Evolutionary conservation across 2,329 filamentous ascomycete genomes (phyloP).

Genomic region (Thielaviopsis euricoi): DNA sequence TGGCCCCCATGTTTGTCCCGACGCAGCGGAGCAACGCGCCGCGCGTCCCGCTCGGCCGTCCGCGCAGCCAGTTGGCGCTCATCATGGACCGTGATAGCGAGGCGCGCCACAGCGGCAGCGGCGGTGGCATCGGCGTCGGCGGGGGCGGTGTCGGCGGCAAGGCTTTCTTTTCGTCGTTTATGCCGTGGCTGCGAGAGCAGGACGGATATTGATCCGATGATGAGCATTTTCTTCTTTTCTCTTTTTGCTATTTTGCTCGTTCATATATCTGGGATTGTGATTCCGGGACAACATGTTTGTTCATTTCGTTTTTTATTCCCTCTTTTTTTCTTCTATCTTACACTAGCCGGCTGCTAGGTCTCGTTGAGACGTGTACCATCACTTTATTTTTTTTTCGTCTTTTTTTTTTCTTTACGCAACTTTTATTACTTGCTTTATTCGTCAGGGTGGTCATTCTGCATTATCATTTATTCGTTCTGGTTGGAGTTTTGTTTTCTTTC

Average conservation of each 20-base stretch:
- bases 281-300: neutral
- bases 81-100: conserved; percentile 37
- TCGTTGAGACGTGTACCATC: conserved; percentile 5
- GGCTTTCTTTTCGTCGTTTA: conserved; percentile 1
- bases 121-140: neutral
- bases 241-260: neutral
- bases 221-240: neutral
- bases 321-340: neutral
- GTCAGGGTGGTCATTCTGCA: neutral
- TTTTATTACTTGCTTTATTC: neutral
- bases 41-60: conserved; percentile 34
- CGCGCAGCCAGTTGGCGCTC: conserved; percentile 43
- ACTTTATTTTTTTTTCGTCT: neutral
- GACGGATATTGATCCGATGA: neutral
- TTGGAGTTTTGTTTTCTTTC: neutral
- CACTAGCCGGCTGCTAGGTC: neutral
- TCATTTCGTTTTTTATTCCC: neutral
- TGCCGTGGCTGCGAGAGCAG: conserved; percentile 4
- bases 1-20: conserved; percentile 28
- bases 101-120: neutral
- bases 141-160: neutral
- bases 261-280: neutral
- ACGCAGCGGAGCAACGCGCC: conserved; percentile 31
- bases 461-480: neutral
- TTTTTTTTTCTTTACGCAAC: neutral